Base-by-base conservation (phyloP, 2,329 filamentous ascomycete genomes). In the Leptoxyphium fumago region DNA sequence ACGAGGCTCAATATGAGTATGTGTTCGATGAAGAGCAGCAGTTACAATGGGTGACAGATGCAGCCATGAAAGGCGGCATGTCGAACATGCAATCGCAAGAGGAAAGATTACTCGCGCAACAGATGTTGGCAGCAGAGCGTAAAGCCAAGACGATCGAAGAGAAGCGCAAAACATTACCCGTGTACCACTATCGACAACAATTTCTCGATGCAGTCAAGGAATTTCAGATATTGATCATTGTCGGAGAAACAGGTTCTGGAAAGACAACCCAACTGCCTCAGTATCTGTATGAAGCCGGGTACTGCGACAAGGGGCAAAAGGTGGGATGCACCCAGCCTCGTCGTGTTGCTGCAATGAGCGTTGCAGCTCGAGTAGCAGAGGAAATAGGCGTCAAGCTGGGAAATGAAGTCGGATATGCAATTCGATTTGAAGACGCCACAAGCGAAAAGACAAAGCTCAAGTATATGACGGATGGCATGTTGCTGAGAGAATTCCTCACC, bases 391-490 rank as follows among this genome's bases (percentile, higher is more conserved):
- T 86, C 47, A 88, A 89, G 60, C 68, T 96, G 10, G 91, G 91
- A 1, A 83, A 85, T 49, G 86, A 95, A 58, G 89, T 96, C 21
- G 91, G 91, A 13, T 98, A 95, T 61, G 81, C 82, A 0, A 94
- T 98, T 53, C 83, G 91, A 48, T 98, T 96, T 55, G 91, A 98
- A 60, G 85, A 95, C 62, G 80, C 80, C 50, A 94, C 87, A 0
- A 85, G 78, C 59, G 86, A 94, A 55, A 93, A 94, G 65, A 96
- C 91, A 0, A 71, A 89, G 7, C 66, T 98, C 44, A 93, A 94
- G 63, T 96, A 94, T 64, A 89, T 94, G 83, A 98, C 91, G 0
- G 91, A 98, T 57, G 91, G 91, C 59, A 94, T 96, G 82, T 69
- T 96, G 34, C 69, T 96, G 28, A 75, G 87, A 58, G 86, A 94